These are phyloP conservation scores for Cairneyella variabilis DNA, from an alignment of 495 filamentous ascomycete species.

Conservation along the genomic window DNA sequence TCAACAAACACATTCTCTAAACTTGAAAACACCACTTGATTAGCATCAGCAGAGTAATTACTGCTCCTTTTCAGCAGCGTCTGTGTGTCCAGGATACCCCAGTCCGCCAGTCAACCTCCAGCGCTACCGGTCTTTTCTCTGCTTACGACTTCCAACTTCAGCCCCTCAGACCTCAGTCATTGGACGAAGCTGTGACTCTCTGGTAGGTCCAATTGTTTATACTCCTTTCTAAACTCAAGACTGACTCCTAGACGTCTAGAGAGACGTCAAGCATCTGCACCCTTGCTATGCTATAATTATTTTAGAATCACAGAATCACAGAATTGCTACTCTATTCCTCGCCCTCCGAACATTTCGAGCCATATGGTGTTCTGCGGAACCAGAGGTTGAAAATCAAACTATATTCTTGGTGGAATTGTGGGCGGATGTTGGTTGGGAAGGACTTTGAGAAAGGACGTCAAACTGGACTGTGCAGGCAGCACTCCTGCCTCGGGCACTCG, in stretches of 20 bases:
- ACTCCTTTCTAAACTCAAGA: not conserved
- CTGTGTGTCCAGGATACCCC: too few species aligned
- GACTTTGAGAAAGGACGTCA: not conserved
- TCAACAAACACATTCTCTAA: constrained; percentile 1
- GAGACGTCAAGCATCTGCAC: not conserved
- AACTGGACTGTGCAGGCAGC: constrained; percentile 13
- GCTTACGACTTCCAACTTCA: constrained; percentile 9
- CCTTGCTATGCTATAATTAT: not conserved
- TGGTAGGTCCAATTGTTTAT: constrained; percentile 1
- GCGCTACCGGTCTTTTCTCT: constrained; percentile 3
- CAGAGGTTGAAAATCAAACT: not conserved
- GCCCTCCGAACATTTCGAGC: not conserved
- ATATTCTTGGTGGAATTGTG: not conserved
- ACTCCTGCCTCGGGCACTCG: constrained; percentile 17
- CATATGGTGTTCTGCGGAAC: not conserved
- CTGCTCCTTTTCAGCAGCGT: too few species aligned
- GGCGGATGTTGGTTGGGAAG: constrained; percentile 16
- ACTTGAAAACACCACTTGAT: not conserved
- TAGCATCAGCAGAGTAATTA: too few species aligned
- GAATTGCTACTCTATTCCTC: not conserved
- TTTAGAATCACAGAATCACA: not conserved
- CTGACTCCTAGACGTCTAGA: constrained; percentile 6
- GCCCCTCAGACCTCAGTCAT: not conserved
- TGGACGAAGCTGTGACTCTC: not conserved
- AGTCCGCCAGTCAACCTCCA: too few species aligned